Conservation (phyloP, 306 rosid species). For the Fagus crenata region DNA sequence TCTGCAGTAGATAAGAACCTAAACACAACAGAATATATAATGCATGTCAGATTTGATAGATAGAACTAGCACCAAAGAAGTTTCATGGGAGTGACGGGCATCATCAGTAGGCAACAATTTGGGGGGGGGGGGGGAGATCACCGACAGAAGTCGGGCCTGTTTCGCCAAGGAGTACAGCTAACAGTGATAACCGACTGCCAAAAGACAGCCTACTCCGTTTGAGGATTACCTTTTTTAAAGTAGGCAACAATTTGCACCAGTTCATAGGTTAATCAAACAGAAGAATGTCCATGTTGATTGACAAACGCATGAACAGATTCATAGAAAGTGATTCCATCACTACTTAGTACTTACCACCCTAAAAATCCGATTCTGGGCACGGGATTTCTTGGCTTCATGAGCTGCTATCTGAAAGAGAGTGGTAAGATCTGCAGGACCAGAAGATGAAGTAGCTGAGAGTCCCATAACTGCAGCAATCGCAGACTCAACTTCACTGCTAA, state of each 20-base stretch:
- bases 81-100: neutral
- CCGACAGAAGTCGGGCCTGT: no score
- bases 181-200: no score
- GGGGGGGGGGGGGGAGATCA: no score
- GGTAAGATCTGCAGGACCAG: constrained; percentile 78
- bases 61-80: neutral
- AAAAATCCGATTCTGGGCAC: constrained; percentile 60
- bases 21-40: constrained; percentile 25
- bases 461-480: constrained; percentile 56
- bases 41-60: constrained; percentile 30
- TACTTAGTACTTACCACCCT: constrained; percentile 78
- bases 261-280: neutral
- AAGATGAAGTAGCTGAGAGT: constrained; percentile 55
- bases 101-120: constrained; percentile 1
- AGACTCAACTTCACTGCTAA: constrained; percentile 70
- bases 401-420: constrained; percentile 68
- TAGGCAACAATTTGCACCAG: constrained; percentile 3
- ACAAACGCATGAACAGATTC: constrained; percentile 8
- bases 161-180: no score
- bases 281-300: constrained; percentile 7
- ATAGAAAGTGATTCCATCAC: constrained; percentile 9
- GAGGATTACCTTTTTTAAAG: no score
- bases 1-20: constrained; percentile 92
- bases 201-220: no score
- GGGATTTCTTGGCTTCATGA: constrained; percentile 84